Conservation (phyloP, 192 early-diverging fungal genomes). For the Entrophospora sp. region DNA sequence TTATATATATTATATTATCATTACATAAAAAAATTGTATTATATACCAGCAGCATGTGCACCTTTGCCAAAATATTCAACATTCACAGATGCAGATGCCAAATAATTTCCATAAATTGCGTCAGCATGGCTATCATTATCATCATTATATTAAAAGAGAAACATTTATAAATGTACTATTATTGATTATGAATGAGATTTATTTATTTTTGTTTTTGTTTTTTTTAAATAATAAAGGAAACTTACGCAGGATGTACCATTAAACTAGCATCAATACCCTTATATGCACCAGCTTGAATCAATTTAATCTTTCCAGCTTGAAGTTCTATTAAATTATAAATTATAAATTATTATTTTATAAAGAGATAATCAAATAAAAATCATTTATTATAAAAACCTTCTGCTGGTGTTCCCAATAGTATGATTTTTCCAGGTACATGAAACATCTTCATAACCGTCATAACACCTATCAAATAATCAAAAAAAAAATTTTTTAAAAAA, state of each 20-base stretch:
- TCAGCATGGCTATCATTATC: slow-evolving; percentile 30
- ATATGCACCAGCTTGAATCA: slow-evolving; percentile 63
- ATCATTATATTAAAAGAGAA: not conserved
- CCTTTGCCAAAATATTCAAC: slow-evolving; percentile 66
- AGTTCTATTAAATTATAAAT: too few relatives aligned
- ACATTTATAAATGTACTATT: too few relatives aligned
- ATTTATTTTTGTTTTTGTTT: too few relatives aligned
- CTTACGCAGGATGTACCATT: slow-evolving; percentile 74
- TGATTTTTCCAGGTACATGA: slow-evolving; percentile 49
- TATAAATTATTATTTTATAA: not conserved
- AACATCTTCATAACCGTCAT: too few relatives aligned
- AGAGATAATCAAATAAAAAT: not conserved
- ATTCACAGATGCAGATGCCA: slow-evolving; percentile 31
- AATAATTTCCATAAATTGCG: slow-evolving; percentile 34
- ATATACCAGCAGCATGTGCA: slow-evolving; percentile 56
- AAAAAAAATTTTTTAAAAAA: slow-evolving; percentile 20
- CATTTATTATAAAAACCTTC: slow-evolving; percentile 48
- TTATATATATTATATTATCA: too few relatives aligned
- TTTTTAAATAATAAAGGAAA: not conserved
- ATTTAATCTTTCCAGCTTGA: slow-evolving; percentile 68
- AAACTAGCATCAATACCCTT: slow-evolving; percentile 60
- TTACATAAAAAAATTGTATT: not conserved
- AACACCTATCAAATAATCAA: too few relatives aligned
- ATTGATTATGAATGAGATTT: too few relatives aligned
- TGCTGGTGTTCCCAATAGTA: slow-evolving; percentile 69